Conservation (phyloP, 1,139 yeast species). For the Lodderomyces margitis region DNA sequence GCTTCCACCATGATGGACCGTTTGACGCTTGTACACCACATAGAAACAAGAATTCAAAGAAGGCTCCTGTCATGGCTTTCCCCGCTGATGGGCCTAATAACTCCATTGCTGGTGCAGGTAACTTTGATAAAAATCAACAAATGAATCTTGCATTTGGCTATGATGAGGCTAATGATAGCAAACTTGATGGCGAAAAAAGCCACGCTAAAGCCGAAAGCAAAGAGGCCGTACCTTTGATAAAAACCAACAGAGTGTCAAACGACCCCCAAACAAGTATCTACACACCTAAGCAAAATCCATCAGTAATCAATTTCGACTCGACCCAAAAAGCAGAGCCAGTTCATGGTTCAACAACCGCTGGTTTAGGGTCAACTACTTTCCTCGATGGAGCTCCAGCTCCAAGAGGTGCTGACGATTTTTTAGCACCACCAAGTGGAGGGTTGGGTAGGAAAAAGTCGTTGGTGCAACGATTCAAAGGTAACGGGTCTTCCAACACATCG, state of each 20-base stretch:
- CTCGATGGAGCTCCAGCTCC: slow-evolving; percentile 97
- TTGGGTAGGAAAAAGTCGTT: slow-evolving; percentile 73
- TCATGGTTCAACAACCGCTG: slow-evolving; percentile 83
- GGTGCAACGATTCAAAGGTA: slow-evolving; percentile 60
- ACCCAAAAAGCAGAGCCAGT: slow-evolving; percentile 65
- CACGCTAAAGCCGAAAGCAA: background rate
- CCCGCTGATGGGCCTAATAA: slow-evolving; percentile 94
- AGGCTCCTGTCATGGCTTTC: slow-evolving; percentile 93
- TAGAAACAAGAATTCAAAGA: slow-evolving; percentile 75
- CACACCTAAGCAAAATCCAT: slow-evolving; percentile 47
- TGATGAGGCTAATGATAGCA: slow-evolving; percentile 31
- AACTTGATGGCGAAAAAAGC: slow-evolving; percentile 29
- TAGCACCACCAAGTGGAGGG: slow-evolving; percentile 32
- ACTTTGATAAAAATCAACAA: slow-evolving; percentile 51
- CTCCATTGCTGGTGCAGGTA: slow-evolving; percentile 66
- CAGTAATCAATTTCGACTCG: slow-evolving; percentile 70
- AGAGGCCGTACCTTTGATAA: slow-evolving; percentile 9
- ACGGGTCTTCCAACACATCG: slow-evolving; percentile 30
- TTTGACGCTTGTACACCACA: slow-evolving; percentile 98
- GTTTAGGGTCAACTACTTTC: slow-evolving; percentile 89
- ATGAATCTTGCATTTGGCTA: slow-evolving; percentile 64
- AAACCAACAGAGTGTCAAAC: slow-evolving; percentile 14
- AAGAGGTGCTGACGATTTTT: slow-evolving; percentile 29
- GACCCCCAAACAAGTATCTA: slow-evolving; percentile 24
- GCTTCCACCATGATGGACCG: slow-evolving; percentile 98